Conservation (phyloP, 495 filamentous ascomycete species). For the Wilcoxina mikolae region DNA sequence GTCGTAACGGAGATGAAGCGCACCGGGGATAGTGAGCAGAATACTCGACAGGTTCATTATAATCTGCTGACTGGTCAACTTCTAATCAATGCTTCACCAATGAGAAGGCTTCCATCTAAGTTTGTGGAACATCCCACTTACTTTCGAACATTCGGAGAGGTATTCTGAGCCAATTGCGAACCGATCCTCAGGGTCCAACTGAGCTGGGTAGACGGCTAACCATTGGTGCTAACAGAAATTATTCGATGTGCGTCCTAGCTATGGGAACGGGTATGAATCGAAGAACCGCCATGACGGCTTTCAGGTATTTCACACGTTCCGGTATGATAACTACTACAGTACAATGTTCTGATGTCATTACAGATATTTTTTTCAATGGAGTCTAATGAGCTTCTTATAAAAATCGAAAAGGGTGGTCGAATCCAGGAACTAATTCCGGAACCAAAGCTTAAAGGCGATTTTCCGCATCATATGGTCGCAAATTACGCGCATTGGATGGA, state of each 20-base stretch:
- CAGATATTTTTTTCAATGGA: background rate
- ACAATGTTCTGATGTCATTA: background rate
- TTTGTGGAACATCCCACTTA: conserved; percentile 35
- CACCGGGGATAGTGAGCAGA: too few relatives aligned
- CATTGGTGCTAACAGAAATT: too few relatives aligned
- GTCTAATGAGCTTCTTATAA: background rate
- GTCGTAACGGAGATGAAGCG: conserved; percentile 22
- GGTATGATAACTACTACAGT: too few relatives aligned
- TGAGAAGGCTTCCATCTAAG: conserved; percentile 36
- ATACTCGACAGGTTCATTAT: conserved; percentile 36
- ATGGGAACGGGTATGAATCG: background rate
- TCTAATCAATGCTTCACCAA: conserved; percentile 41
- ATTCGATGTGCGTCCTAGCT: background rate
- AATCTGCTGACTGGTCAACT: conserved; percentile 43
- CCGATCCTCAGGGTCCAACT: too few relatives aligned
- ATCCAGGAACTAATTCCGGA: conserved; percentile 35
- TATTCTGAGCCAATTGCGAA: too few relatives aligned
- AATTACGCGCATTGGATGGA: conserved; percentile 47
- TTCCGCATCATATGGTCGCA: conserved; percentile 36
- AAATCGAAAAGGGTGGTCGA: background rate
- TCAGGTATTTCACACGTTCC: background rate
- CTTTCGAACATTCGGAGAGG: conserved; percentile 34
- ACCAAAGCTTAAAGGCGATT: conserved; percentile 30
- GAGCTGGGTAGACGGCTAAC: too few relatives aligned
- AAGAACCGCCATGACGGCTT: background rate